Conservation (phyloP, 192 early-diverging fungal species). For the Umbelopsis sp. region DNA sequence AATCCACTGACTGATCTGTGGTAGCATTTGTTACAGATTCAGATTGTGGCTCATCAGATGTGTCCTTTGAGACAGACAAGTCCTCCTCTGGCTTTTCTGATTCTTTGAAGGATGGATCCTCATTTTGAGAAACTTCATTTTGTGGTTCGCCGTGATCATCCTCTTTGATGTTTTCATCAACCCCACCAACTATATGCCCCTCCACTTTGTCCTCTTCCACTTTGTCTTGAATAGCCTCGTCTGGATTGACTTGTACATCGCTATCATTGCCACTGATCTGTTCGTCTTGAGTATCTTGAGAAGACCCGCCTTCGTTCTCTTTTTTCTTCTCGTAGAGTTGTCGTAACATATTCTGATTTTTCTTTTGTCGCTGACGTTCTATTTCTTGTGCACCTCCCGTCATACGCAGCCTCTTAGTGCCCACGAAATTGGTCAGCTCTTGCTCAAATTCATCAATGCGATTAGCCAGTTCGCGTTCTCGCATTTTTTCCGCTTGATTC, state of each 20-base stretch:
- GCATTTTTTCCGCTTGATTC: slow-evolving; percentile 60
- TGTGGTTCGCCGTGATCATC: no score
- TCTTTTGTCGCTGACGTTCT: slow-evolving; percentile 65
- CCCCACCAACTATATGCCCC: no score
- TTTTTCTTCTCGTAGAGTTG: slow-evolving; percentile 40
- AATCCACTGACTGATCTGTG: no score
- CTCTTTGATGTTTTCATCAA: no score
- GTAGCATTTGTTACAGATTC: no score
- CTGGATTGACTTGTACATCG: background rate
- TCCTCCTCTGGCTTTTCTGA: no score
- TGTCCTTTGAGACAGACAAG: no score
- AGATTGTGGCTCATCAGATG: no score
- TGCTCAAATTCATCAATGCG: slow-evolving; percentile 77
- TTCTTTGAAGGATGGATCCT: no score
- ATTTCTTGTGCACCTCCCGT: slow-evolving; percentile 75
- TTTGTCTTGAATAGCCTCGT: no score
- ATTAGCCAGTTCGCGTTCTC: slow-evolving; percentile 61
- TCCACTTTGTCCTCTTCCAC: no score
- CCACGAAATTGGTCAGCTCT: slow-evolving; percentile 69
- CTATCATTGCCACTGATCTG: background rate
- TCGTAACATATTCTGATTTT: slow-evolving; percentile 64
- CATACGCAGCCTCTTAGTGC: slow-evolving; percentile 61
- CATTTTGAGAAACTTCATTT: no score
- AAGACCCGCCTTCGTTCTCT: background rate
- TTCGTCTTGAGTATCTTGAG: background rate